Conservation (phyloP, 805 yeast genomes). For the Saccharomyces jurei region DNA sequence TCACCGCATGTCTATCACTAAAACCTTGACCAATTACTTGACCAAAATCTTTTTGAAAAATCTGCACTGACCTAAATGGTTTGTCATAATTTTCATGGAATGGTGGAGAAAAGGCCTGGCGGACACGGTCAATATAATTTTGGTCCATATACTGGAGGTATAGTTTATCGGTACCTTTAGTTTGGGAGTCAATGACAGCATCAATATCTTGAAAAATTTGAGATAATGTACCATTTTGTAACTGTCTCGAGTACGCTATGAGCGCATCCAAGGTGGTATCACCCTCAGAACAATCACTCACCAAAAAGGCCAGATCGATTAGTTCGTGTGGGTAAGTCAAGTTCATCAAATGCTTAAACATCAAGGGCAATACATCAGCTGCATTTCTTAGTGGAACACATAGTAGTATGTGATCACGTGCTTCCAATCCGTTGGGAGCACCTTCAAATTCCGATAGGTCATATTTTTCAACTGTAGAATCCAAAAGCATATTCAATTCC, state of each 20-base stretch:
- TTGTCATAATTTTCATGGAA: constrained; percentile 52
- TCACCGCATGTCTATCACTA: constrained; percentile 74
- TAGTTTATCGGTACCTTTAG: constrained; percentile 51
- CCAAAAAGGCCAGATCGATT: constrained; percentile 73
- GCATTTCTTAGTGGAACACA: constrained; percentile 77
- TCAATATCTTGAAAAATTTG: constrained; percentile 29
- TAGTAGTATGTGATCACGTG: constrained; percentile 58
- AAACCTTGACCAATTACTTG: constrained; percentile 81
- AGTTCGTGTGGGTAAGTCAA: constrained; percentile 74
- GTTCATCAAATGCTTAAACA: constrained; percentile 80
- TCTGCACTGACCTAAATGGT: constrained; percentile 73
- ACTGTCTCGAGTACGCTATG: constrained; percentile 53
- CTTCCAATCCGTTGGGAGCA: constrained; percentile 37
- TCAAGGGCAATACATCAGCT: constrained; percentile 65
- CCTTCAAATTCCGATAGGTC: constrained; percentile 57
- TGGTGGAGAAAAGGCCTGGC: constrained; percentile 56
- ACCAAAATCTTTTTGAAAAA: constrained; percentile 77
- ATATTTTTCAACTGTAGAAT: constrained; percentile 47
- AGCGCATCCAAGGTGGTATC: constrained; percentile 61
- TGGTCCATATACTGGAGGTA: constrained; percentile 65
- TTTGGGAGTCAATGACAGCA: constrained; percentile 29
- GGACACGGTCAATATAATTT: constrained; percentile 48
- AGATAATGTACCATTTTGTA: constrained; percentile 64
- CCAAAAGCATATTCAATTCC: constrained; percentile 35
- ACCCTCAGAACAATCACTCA: constrained; percentile 64